phyloP scores from a whole-genome alignment of 2,329 filamentous ascomycete species.

The Kalmusia sp. region DNA sequence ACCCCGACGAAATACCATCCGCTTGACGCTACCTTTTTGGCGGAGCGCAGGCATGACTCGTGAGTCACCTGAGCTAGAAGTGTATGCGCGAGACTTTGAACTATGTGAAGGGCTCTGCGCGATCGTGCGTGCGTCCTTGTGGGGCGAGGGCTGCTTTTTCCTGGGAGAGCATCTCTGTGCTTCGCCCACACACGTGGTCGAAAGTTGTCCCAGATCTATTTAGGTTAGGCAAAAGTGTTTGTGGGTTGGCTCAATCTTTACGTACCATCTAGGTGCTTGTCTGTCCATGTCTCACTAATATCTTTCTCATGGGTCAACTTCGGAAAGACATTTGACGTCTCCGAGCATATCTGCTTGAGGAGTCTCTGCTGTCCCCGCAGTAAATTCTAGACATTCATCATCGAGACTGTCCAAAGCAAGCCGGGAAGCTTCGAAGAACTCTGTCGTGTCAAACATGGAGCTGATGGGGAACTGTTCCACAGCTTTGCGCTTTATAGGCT shows the following conservation, averaged over 20 bases:
- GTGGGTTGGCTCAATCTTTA: not conserved
- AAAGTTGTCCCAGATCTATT: constrained; percentile 6
- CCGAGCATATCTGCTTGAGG: constrained; percentile 1
- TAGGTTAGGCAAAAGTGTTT: not conserved
- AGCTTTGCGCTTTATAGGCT: constrained; percentile 12
- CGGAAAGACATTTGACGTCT: no score
- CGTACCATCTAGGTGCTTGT: not conserved
- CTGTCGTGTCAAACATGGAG: not conserved
- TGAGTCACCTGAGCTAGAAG: not conserved
- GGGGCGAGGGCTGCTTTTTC: not conserved
- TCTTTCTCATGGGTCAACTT: not conserved
- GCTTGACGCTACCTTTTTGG: constrained; percentile 17
- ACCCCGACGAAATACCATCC: constrained; percentile 8
- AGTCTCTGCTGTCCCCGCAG: constrained; percentile 19
- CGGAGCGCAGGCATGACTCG: constrained; percentile 12
- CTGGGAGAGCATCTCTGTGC: constrained; percentile 1
- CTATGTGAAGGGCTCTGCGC: not conserved
- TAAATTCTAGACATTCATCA: constrained; percentile 14
- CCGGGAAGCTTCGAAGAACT: not conserved
- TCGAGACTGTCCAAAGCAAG: constrained; percentile 16
- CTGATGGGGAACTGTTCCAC: constrained; percentile 3
- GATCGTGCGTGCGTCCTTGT: not conserved
- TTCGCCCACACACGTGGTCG: constrained; percentile 10
- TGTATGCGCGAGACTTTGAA: constrained; percentile 13
- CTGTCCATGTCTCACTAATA: not conserved